Base-by-base conservation (phyloP, 2,329 filamentous ascomycete species). In the Xylariaceae sp. region DNA sequence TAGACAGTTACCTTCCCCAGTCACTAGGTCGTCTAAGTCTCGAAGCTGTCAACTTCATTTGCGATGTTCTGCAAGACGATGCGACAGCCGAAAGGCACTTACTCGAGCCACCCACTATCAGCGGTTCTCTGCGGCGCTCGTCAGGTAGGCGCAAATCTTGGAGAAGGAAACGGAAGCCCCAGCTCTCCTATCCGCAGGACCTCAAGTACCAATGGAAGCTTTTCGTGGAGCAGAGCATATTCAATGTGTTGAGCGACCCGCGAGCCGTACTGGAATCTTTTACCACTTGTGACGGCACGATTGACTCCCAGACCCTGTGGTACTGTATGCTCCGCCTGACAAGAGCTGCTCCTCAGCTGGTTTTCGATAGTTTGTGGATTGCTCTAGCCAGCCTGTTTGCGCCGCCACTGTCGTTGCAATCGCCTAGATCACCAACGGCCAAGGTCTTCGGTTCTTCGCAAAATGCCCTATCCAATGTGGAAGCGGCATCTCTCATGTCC, bases 311-410 rank as follows among this genome's bases (percentile, higher is more conserved):
- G 47, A 81, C 77, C 13, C 69, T 84, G 1, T 87, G 80, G 81
- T 85, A 83, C 62, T 81, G 79, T 60, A 83, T 84, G 75, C 68
- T 84, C 49, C 78, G 79, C 50, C 69, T 87, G 66, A 83, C 79
- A 5, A 74, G 81, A 45, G 75, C 78, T 40, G 75, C 78, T 14
- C 80, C 82, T 5, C 80, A 72, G 43, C 64, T 86, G 17, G 81
- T 87, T 2, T 79, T 86, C 47, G 80, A 86, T 62, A 84, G 81
- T 60, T 71, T 88, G 5, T 88, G 85, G 85, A 73, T 81, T 57
- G 81, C 81, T 6, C 74, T 83, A 1, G 78, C 75, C 7, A 75
- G 75, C 43, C 70, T 87, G 5, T 87, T 86, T 59, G 70, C 74
- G n/a, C 76, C 80, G 1, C 80, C 82, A 1, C 71, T 72, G 50